A percentile compares a stretch with the other conserved stretches of the same genome.
Evolutionary conservation across 257 asterid species (phyloP).

Genomic region (Solanum stenotomum): DNA sequence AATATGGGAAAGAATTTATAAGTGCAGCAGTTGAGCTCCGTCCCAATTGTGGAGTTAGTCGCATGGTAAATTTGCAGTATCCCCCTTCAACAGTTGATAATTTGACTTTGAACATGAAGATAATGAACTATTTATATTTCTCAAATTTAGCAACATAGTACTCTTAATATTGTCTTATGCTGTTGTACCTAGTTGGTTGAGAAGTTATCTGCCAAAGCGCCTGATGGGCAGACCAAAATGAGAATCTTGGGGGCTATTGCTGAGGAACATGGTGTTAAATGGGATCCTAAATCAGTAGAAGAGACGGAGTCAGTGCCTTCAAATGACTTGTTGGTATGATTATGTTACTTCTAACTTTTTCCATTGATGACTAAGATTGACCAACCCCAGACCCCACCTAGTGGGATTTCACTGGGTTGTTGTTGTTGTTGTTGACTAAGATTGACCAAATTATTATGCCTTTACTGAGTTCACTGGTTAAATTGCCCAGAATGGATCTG

Average conservation of each 20-base stretch:
- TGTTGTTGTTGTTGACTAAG: background rate
- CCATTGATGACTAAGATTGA: background rate
- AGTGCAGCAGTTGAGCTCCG: conserved; percentile 81
- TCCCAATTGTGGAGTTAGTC: conserved; percentile 90
- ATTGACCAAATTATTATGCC: background rate
- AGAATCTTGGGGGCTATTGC: conserved; percentile 64
- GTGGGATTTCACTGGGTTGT: no score
- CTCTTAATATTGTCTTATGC: conserved; percentile 9
- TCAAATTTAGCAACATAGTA: background rate
- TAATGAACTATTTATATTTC: background rate
- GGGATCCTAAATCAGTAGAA: conserved; percentile 64
- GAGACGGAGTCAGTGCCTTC: conserved; percentile 30
- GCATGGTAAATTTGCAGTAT: conserved; percentile 49
- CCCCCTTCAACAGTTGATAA: background rate
- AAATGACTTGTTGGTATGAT: conserved; percentile 51
- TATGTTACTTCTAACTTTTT: conserved; percentile 9
- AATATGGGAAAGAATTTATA: conserved; percentile 86
- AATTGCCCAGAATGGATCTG: conserved; percentile 55
- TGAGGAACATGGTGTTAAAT: conserved; percentile 64
- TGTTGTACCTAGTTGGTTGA: conserved; percentile 60
- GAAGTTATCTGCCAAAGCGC: conserved; percentile 78
- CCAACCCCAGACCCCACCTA: no score
- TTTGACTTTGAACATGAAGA: background rate
- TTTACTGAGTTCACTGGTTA: background rate
- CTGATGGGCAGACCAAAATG: conserved; percentile 70